These are phyloP conservation scores for Geranium brycei DNA, from an alignment of 345 rosid genomes.

Conservation along the genomic window DNA sequence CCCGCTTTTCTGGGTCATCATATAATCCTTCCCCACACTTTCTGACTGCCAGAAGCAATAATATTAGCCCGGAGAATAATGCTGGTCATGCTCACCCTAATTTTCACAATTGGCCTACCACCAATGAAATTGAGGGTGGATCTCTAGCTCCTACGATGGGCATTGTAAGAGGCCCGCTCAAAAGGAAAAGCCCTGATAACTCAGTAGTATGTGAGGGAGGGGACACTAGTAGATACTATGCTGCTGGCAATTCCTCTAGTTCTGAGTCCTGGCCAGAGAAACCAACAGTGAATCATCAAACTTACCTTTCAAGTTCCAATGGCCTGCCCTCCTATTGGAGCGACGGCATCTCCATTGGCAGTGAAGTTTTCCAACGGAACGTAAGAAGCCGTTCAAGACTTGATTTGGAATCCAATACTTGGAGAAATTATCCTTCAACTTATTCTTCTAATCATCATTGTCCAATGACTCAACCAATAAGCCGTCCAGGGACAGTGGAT, in stretches of 20 bases:
- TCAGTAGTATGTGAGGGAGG: slow-evolving; percentile 11
- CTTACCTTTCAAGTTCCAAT: slow-evolving; percentile 8
- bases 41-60: slow-evolving; percentile 11
- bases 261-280: slow-evolving; percentile 10
- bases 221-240: slow-evolving; percentile 11
- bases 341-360: slow-evolving; percentile 3
- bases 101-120: slow-evolving; percentile 2
- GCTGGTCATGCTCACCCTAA: slow-evolving; percentile 8
- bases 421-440: slow-evolving; percentile 3
- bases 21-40: slow-evolving; percentile 10
- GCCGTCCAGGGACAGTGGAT: not conserved
- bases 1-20: slow-evolving; percentile 8
- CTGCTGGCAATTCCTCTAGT: slow-evolving; percentile 23
- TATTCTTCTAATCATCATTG: slow-evolving; percentile 1
- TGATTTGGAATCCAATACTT: slow-evolving; percentile 9
- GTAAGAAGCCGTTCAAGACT: slow-evolving; percentile 12
- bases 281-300: slow-evolving; percentile 12
- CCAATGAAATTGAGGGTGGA: slow-evolving; percentile 13
- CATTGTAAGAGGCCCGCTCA: slow-evolving; percentile 13
- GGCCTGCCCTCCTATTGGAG: slow-evolving; percentile 12
- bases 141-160: slow-evolving; percentile 6
- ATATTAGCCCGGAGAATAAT: slow-evolving; percentile 11
- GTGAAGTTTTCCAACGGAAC: slow-evolving; percentile 10
- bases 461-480: not conserved
- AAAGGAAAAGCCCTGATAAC: slow-evolving; percentile 15